Evolutionary conservation across 257 asterid species (phyloP), one percentile per base, ranked within the genome.

Genomic region (Cruciata laevipes): DNA sequence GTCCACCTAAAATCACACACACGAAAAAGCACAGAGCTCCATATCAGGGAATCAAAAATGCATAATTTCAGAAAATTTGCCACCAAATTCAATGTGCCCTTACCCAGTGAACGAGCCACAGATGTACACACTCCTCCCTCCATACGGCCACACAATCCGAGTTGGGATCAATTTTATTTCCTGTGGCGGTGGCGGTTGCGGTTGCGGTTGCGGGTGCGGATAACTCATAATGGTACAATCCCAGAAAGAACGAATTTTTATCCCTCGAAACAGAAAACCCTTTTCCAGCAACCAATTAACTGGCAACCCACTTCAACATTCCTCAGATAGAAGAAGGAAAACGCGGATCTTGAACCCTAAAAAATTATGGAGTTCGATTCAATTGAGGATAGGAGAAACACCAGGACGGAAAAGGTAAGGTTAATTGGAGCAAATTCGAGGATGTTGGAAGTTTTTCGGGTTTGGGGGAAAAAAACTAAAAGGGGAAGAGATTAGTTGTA

Each of bases 31-130:
- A 16, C 55, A 16, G 53, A 40, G 49, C 11, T 27, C 57, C 25
- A 53, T 53, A 53, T 53, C 60, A 53, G 9, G 21, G 21, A 61
- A 30, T 30, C 65, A 4, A 16, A 27, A 44, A 40, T 63, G 57
- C 3, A 57, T 7, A 38, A 40, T 23, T 7, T 16, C 20, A 23
- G 18, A 40, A 47, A 6, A 69, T n/a, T 21, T 31, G 4, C 11
- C 23, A n/a, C 25, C 66, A 16, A 62, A 6, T 27, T 42, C 51
- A 31, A 71, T 65, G 52, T 65, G 30, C 30, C 72, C 82, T 76
- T 74, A 91, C 98, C 98, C 95, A 11, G 95, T 91, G 69, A 91
- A 91, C 2, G 98, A 78, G 77, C 95, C 95, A 77, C 85, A 79
- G 72, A 91, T 78, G 68, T 61, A 82, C 79, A 91, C 98, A 75